Conservation (phyloP, 176 grass and related monocot species). For the Eleusine coracana region DNA sequence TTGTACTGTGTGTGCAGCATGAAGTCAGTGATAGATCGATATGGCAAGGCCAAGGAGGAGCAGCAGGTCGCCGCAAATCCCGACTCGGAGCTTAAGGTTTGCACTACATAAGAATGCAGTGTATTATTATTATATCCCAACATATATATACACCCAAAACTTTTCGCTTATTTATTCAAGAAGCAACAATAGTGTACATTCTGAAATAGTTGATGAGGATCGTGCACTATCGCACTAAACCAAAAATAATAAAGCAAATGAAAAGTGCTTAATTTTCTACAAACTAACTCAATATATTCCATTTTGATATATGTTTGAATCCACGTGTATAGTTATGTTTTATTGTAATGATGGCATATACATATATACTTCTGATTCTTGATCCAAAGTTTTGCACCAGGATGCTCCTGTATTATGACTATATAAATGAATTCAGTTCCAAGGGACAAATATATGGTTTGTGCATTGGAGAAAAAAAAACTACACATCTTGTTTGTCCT, state of each 20-base stretch:
- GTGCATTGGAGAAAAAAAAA: background rate
- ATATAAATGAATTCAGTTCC: background rate
- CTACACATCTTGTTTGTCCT: background rate
- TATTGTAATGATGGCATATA: background rate
- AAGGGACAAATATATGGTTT: background rate
- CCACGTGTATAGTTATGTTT: too few species aligned
- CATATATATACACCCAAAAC: background rate
- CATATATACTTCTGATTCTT: background rate
- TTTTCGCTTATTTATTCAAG: background rate
- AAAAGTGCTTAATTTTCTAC: background rate
- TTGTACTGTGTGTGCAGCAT: constrained; percentile 50
- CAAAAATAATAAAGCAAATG: background rate
- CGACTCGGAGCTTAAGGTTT: constrained; percentile 65
- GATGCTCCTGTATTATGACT: background rate
- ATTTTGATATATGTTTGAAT: background rate
- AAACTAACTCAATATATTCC: background rate
- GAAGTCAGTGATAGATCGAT: constrained; percentile 70
- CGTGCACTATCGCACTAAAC: background rate
- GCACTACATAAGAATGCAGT: background rate
- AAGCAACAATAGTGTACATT: background rate
- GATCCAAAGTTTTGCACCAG: background rate
- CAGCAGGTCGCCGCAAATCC: constrained; percentile 46
- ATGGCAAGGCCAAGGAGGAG: constrained; percentile 57
- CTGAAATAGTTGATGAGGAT: background rate
- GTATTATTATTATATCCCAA: background rate